Evolutionary conservation across 2,329 filamentous ascomycete genomes (phyloP), one percentile per base, ranked within the genome.

Genomic region (Pseudohalonectria lignicola): DNA sequence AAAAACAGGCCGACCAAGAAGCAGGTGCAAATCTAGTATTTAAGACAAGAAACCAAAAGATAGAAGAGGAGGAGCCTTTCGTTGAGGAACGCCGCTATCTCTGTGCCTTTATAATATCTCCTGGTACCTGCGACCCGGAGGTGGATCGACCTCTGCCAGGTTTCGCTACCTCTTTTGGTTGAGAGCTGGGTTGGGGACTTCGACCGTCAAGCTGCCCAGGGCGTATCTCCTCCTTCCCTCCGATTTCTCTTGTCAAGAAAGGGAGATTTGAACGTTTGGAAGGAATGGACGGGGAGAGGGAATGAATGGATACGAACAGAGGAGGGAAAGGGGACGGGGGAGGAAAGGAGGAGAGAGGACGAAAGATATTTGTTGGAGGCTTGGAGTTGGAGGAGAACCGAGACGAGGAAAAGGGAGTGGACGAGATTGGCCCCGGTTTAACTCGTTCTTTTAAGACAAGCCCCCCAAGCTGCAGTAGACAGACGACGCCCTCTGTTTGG

Each of bases 371-470:
- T 53, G 45, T 44, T 39, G 41, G 42, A 45, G 28, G 56, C 66
- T 66, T 64, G 63, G 66, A 70, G 62, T 66, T 63, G 64, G 64
- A 70, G 61, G 61, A 69, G 63, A 63, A 68, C 62, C 59, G 60
- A 64, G 60, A 59, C 64, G 62, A 64, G 57, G 63, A 63, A 66
- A 66, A 68, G 66, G 67, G 69, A 71, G 64, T 68, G 67, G 67
- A 64, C 63, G 62, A 68, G 63, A 70, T 54, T 58, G 54, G 57
- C 25, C 51, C 50, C 49, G 47, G 52, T 53, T 51, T 54, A 56
- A 54, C 53, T 53, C 56, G 59, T 57, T 56, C 49, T 56, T 61
- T 64, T 63, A 63, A 65, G 60, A 63, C 61, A 60, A 49, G 52
- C 46, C 43, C 47, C 51, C 50, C 49, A 19, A 16, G 26, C 29